Base-by-base conservation (phyloP, 2,329 filamentous ascomycete genomes). In the Cyphellophora europaea region DNA sequence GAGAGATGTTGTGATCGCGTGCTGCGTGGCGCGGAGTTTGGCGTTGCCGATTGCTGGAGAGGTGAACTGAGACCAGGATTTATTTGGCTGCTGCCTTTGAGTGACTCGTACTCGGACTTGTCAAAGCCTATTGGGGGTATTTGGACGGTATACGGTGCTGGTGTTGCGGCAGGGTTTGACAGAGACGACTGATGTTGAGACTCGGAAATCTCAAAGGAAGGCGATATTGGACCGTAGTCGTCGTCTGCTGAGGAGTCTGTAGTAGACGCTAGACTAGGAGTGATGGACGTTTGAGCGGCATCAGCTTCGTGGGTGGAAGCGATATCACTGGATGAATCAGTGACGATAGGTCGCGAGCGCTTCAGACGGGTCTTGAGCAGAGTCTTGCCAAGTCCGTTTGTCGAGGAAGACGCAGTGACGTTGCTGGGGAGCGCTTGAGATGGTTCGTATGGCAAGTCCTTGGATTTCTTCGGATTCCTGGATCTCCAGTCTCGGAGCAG, bases 171-270 rank as follows among this genome's bases (percentile, higher is more conserved):
- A n/a, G n/a, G n/a, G n/a, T n/a, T n/a, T n/a, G 3, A 25, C 8
- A 25, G 21, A 8, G 37, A 40, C n/a, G 23, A 19, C 8, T 34
- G 33, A 17, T 35, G 30, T 27, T 44, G 44, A 11, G 44, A 43
- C 25, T 49, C 44, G 11, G 38, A 32, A 25, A 47, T 43, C 23
- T 47, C 44, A 10, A 43, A 11, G 11, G 37, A 19, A 8, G 42
- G 42, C 12, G 38, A 32, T 6, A 18, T 18, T 19, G 17, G 30
- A 6, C 30, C 30, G 19, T 16, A 17, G 19, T 16, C 17, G 14
- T 16, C 14, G 12, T 32, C 15, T 13, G 30, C 19, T 19, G 21
- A 25, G 15, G 12, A 13, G 18, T 16, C 30, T 10, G 15, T 19
- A 12, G 17, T 18, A 10, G 10, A 18, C 6, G 14, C 15, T 16